phyloP scores from a whole-genome alignment of 495 filamentous ascomycete species.

The Penicillium diatomitis region DNA sequence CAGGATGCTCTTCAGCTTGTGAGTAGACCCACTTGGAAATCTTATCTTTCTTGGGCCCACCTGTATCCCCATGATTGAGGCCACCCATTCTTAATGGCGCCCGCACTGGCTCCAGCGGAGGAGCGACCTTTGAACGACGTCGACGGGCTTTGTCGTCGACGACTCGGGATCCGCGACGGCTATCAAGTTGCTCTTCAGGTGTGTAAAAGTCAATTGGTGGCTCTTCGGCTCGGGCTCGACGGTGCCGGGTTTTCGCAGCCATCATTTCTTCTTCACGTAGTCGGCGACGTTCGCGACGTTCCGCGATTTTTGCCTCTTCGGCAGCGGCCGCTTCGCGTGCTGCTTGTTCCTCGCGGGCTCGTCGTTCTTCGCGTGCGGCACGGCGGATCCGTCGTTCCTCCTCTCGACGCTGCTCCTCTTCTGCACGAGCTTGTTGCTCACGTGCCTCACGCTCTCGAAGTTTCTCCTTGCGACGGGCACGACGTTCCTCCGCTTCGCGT shows the following conservation, averaged over 20 bases:
- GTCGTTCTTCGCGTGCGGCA: conserved; percentile 42
- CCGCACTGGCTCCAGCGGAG: conserved; percentile 4
- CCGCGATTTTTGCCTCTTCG: conserved; percentile 31
- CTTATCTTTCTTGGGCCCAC: conserved; percentile 36
- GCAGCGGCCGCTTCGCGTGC: conserved; percentile 36
- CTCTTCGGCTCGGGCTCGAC: conserved; percentile 27
- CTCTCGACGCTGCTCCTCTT: conserved; percentile 37
- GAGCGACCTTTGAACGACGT: conserved; percentile 22
- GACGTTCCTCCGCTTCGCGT: conserved; percentile 38
- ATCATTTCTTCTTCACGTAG: conserved; percentile 28
- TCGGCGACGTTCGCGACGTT: conserved; percentile 32
- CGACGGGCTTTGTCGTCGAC: conserved; percentile 23
- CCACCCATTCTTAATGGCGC: conserved; percentile 23
- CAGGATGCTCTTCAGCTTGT: conserved; percentile 45
- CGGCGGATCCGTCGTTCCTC: conserved; percentile 39
- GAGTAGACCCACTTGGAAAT: conserved; percentile 53
- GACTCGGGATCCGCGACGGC: conserved; percentile 16
- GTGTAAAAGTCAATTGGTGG: conserved; percentile 10
- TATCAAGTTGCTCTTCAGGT: conserved; percentile 16
- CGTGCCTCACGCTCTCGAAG: conserved; percentile 30
- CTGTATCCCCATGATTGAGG: conserved; percentile 9
- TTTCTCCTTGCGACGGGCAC: conserved; percentile 33
- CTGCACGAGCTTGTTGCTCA: conserved; percentile 35
- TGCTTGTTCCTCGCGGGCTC: conserved; percentile 37
- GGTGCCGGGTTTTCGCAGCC: conserved; percentile 25